Conservation (phyloP, 2,329 filamentous ascomycete genomes). For the Furcasterigmium sp. region DNA sequence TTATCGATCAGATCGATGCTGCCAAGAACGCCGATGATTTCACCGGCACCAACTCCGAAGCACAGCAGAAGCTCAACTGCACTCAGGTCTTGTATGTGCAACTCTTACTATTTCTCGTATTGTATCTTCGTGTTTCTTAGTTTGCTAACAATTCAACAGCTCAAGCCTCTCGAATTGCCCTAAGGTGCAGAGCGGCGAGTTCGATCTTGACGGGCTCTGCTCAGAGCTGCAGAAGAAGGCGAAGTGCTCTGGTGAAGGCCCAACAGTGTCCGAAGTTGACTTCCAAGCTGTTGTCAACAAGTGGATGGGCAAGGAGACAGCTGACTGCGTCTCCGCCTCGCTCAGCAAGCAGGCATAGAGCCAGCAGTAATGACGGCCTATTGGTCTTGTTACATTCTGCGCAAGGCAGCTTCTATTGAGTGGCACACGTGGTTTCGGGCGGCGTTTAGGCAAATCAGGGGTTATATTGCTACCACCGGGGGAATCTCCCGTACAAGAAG, state of each 20-base stretch:
- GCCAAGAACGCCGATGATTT: conserved; percentile 63
- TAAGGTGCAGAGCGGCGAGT: conserved; percentile 82
- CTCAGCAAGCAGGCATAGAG: background rate
- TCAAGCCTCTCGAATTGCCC: conserved; percentile 83
- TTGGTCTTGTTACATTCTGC: no score
- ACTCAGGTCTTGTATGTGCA: conserved; percentile 89
- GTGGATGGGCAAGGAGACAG: conserved; percentile 45
- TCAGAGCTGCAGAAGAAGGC: conserved; percentile 92
- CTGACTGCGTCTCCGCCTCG: conserved; percentile 5
- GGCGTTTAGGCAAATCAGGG: no score
- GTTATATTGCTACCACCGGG: no score
- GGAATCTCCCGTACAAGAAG: no score
- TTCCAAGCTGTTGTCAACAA: conserved; percentile 74
- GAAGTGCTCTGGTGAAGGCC: conserved; percentile 85
- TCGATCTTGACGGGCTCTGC: conserved; percentile 90
- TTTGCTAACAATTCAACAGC: conserved; percentile 51
- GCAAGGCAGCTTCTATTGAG: no score
- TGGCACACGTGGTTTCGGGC: no score
- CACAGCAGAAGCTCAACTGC: conserved; percentile 63
- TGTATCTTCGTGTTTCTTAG: no score
- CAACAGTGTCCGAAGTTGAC: conserved; percentile 83
- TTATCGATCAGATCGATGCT: conserved; percentile 74
- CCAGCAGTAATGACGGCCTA: no score
- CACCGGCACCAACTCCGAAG: background rate
- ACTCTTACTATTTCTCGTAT: no score